Conservation (phyloP, 139 green algal genomes). For the Pseudopediastrum boryanum region DNA sequence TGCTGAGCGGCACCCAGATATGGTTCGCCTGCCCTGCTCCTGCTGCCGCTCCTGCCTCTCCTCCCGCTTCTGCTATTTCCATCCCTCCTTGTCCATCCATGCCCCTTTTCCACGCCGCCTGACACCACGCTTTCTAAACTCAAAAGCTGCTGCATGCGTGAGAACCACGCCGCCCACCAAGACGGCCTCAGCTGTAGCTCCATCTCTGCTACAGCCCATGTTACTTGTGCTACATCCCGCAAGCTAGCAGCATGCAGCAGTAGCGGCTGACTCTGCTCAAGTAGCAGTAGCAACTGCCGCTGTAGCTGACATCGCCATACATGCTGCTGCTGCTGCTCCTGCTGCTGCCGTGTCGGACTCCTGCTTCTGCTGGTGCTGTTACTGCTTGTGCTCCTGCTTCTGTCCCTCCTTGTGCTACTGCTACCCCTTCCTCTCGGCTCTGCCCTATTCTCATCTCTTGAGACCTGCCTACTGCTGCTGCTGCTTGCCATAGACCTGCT, state of each 20-base stretch:
- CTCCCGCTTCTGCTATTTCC: no score
- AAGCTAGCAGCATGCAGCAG: conserved; percentile 5
- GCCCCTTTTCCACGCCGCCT: no score
- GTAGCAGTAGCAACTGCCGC: not conserved
- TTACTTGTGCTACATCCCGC: conserved; percentile 23
- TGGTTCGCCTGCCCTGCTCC: no score
- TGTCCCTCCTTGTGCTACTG: not conserved
- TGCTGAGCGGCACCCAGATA: no score
- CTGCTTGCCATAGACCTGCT: not conserved
- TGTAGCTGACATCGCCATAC: not conserved
- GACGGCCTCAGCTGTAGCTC: conserved; percentile 15
- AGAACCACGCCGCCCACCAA: conserved; percentile 19
- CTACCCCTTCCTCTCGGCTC: not conserved
- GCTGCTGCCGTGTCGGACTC: not conserved
- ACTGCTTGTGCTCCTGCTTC: not conserved
- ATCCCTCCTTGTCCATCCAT: no score
- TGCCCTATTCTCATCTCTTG: not conserved
- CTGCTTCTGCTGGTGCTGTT: not conserved
- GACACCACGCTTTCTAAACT: no score
- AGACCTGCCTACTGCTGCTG: conserved; percentile 3
- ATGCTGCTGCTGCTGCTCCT: conserved; percentile 10
- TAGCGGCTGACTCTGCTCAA: not conserved
- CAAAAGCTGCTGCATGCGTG: not conserved
- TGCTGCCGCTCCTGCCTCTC: no score
- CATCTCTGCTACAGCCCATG: conserved; percentile 11